Conservation (phyloP, 2,329 filamentous ascomycete species). For the Phoma herbarum region DNA sequence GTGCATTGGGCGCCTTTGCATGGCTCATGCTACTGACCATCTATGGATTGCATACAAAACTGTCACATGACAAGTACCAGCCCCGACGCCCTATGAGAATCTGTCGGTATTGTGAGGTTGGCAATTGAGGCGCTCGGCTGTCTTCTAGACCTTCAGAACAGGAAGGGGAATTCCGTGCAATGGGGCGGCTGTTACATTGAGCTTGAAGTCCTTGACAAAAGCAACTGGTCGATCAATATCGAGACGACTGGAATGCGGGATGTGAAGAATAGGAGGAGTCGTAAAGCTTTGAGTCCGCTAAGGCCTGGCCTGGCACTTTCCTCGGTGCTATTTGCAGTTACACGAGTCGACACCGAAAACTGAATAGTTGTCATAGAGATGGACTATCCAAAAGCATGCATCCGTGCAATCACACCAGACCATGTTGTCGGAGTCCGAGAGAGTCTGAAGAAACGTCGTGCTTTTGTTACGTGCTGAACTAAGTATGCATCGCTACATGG, state of each 20-base stretch:
- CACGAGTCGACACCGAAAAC: not conserved
- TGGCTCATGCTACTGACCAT: not conserved
- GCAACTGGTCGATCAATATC: not conserved
- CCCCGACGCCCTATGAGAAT: not conserved
- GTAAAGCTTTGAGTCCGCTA: too few species aligned
- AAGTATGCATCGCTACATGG: constrained; percentile 31
- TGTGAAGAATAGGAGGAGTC: too few species aligned
- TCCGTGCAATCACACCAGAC: not conserved
- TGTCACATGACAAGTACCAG: constrained; percentile 3
- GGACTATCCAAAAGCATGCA: not conserved
- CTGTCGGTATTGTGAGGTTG: not conserved
- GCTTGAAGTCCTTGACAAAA: not conserved
- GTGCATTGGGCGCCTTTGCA: not conserved
- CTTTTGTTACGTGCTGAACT: constrained; percentile 40
- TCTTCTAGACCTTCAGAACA: not conserved
- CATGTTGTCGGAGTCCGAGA: not conserved
- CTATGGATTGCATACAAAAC: not conserved
- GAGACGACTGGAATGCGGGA: not conserved
- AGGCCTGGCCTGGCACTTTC: too few species aligned
- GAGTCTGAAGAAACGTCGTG: constrained; percentile 31
- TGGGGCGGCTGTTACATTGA: not conserved
- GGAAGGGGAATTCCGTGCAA: not conserved
- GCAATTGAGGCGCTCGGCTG: not conserved
- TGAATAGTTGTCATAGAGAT: not conserved
- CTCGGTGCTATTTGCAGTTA: too few species aligned